Evolutionary conservation across 2,329 filamentous ascomycete species (phyloP).

Genomic region (Dactylellina haptotyla): DNA sequence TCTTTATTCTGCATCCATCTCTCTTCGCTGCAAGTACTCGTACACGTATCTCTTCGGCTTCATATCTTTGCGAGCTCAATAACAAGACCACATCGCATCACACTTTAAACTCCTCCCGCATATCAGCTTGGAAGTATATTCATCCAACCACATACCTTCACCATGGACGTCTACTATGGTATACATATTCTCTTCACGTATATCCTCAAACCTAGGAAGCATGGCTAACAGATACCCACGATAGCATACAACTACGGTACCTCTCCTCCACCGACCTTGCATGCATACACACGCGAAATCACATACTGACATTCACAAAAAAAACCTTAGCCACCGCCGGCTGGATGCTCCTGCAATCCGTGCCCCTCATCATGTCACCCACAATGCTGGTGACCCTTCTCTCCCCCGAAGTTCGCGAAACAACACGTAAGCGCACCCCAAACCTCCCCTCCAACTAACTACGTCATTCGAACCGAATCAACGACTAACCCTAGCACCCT

Average conservation of each 20-base stretch:
- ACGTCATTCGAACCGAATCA: slow-evolving; percentile 28
- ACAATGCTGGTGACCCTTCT: slow-evolving; percentile 71
- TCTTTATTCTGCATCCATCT: too few relatives aligned
- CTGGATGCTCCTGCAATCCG: slow-evolving; percentile 66
- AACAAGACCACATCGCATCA: too few relatives aligned
- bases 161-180: background rate
- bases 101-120: too few relatives aligned
- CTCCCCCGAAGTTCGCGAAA: slow-evolving; percentile 68
- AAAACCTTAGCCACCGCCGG: slow-evolving; percentile 67
- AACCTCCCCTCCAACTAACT: slow-evolving; percentile 5
- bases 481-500: background rate
- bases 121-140: too few relatives aligned
- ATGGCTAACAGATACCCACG: background rate
- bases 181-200: background rate
- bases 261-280: too few relatives aligned
- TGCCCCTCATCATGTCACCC: slow-evolving; percentile 70
- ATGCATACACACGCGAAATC: background rate
- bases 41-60: too few relatives aligned
- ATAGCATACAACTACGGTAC: slow-evolving; percentile 49
- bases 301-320: slow-evolving; percentile 2
- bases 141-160: background rate
- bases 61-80: too few relatives aligned
- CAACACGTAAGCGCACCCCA: slow-evolving; percentile 64
- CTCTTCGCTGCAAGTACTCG: too few relatives aligned
- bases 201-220: background rate